Base-by-base conservation (phyloP, 1,284 basidiomycete species). In the Porogramme epimiltina region DNA sequence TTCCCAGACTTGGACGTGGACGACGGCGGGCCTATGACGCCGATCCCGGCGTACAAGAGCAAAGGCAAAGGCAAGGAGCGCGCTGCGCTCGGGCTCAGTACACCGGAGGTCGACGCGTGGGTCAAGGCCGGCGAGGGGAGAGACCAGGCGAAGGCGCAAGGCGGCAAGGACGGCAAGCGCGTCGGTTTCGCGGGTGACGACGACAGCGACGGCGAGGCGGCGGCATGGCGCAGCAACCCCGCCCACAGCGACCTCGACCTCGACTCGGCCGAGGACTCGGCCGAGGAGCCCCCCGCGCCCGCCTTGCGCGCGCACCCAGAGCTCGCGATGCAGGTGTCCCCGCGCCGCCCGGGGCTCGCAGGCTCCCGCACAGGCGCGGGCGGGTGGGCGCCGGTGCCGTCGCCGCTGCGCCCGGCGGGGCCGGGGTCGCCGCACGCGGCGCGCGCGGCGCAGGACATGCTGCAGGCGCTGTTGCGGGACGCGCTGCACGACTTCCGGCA, bases 401-500 rank as follows among this genome's bases (percentile, higher is more conserved):
- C 81, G 3, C 81, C 79, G 3, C 66, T 77, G 38, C 68, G 72
- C 23, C 60, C 68, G 46, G 42, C 50, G 2, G 38, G 34, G 34
- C 63, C 64, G 16, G 51, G 54, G 36, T 64, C 65, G 56, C 64
- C 65, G 43, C 53, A 58, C 8, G n/a, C n/a, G 52, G 45, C 61
- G 33, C 58, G 66, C 28, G 70, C 77, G 10, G 80, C 85, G 26
- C 84, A 87, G 49, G 81, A 85, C 41, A 73, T 89, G 33, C 65
- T 89, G 54, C 78, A 81, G 45, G 75, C 73, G 26, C 79, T 89
- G 48, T 77, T 89, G 51, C 75, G 77, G 41, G 86, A 89, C 53
- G 84, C 82, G 49, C 81, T 89, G 80, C 80, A 77, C 56, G 87
- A 89, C 59, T 86, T 81, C 62, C 83, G 84, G 61, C 74, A 76